phyloP scores from a whole-genome alignment of 108 stramenopile species.

The Nannochloropsis gaditana region DNA sequence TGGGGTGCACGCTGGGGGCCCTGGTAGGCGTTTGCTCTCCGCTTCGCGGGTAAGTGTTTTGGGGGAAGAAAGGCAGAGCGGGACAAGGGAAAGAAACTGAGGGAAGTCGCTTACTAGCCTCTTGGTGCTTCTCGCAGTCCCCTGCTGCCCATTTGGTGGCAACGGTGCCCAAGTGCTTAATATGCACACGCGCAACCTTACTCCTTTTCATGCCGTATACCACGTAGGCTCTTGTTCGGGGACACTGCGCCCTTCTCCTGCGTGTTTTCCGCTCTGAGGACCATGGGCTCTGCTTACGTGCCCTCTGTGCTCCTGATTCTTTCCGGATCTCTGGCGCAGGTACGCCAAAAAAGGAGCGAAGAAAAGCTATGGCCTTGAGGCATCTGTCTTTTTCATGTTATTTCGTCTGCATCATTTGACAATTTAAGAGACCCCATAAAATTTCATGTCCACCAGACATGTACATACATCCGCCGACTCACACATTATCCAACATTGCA shows the following conservation, averaged over 20 bases:
- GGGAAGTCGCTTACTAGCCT: too few species aligned
- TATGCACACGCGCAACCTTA: too few species aligned
- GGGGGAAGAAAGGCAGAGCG: neutral
- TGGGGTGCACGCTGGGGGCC: conserved; percentile 38
- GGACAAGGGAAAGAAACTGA: neutral
- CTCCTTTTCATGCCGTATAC: neutral
- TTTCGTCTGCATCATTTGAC: neutral
- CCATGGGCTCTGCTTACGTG: neutral
- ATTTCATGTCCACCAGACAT: neutral
- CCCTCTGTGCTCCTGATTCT: neutral
- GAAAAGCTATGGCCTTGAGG: neutral
- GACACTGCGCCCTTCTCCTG: neutral
- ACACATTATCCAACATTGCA: neutral
- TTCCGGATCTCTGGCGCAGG: neutral
- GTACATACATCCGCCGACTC: too few species aligned
- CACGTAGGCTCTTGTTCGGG: neutral
- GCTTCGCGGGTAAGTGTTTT: conserved; percentile 26
- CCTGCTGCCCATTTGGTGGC: too few species aligned
- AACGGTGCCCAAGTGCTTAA: too few species aligned
- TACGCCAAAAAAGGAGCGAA: neutral
- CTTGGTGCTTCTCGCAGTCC: too few species aligned
- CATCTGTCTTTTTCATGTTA: neutral
- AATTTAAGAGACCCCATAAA: neutral
- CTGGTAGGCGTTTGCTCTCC: conserved; percentile 28
- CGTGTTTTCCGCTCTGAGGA: neutral